Evolutionary conservation across 2,329 filamentous ascomycete species (phyloP).

Genomic region (Aspergillus sp.): DNA sequence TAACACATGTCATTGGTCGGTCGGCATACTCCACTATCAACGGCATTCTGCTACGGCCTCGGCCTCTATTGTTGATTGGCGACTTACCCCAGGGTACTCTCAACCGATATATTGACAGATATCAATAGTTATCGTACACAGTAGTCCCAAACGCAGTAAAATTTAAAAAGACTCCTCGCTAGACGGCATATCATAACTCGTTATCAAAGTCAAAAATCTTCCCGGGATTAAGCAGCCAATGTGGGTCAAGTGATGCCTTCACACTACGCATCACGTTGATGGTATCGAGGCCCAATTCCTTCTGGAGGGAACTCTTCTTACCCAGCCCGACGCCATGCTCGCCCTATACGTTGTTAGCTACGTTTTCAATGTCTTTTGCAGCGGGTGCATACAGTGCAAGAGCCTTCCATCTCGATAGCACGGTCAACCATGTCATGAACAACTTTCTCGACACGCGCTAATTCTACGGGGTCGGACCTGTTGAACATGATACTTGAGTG

Average conservation of each 20-base stretch:
- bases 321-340: slow-evolving; percentile 82
- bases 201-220: slow-evolving; percentile 70
- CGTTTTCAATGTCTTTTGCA: not conserved
- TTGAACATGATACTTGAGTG: slow-evolving; percentile 90
- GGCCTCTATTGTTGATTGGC: no score
- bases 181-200: not conserved
- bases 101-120: no score
- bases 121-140: no score
- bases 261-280: slow-evolving; percentile 77
- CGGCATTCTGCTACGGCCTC: no score
- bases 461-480: slow-evolving; percentile 60
- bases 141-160: no score
- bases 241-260: slow-evolving; percentile 74
- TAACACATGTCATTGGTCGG: not conserved
- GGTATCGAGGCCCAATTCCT: slow-evolving; percentile 74
- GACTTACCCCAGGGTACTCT: no score
- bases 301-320: slow-evolving; percentile 72
- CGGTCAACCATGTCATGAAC: slow-evolving; percentile 86
- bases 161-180: not conserved
- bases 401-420: slow-evolving; percentile 91
- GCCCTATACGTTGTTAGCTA: slow-evolving; percentile 40
- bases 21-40: not conserved
- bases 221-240: slow-evolving; percentile 85
- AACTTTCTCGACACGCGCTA: slow-evolving; percentile 67
- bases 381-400: slow-evolving; percentile 60